A percentile compares a stretch with the other conserved stretches of the same genome.
phyloP scores from a whole-genome alignment of 1,284 basidiomycete species.

The Puccinia triticina region DNA sequence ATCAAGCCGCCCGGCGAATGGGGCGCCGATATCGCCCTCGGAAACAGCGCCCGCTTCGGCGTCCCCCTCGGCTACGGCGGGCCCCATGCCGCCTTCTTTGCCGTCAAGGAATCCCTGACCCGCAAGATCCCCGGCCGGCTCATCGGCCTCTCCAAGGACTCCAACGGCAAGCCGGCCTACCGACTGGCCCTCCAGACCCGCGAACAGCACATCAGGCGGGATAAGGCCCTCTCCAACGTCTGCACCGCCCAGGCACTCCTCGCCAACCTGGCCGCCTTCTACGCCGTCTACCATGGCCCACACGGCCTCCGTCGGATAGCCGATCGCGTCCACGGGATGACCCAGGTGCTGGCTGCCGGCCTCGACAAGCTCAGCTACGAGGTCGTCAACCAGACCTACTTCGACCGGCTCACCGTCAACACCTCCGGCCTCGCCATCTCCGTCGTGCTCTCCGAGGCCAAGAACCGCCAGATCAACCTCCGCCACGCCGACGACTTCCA shows the following conservation, averaged over 20 bases:
- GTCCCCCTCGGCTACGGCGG: constrained; percentile 88
- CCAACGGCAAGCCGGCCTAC: constrained; percentile 82
- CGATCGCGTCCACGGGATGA: constrained; percentile 84
- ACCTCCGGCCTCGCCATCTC: constrained; percentile 68
- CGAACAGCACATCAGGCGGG: constrained; percentile 61
- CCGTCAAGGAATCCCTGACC: constrained; percentile 88
- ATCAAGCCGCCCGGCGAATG: constrained; percentile 96
- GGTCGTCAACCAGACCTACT: constrained; percentile 69
- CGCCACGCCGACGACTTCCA: constrained; percentile 74
- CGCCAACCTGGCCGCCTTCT: constrained; percentile 97
- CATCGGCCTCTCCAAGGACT: constrained; percentile 86
- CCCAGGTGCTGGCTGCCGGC: constrained; percentile 73
- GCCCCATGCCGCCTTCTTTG: constrained; percentile 94
- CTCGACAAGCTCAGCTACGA: constrained; percentile 75
- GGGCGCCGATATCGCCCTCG: constrained; percentile 94
- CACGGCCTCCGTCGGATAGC: constrained; percentile 83
- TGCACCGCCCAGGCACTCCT: constrained; percentile 75
- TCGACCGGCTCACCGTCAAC: constrained; percentile 88
- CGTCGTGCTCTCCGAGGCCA: constrained; percentile 72
- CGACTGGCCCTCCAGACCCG: constrained; percentile 82
- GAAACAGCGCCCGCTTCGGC: constrained; percentile 93
- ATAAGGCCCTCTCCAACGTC: constrained; percentile 60
- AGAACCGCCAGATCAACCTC: constrained; percentile 77
- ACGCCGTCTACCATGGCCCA: constrained; percentile 94
- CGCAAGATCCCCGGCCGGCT: constrained; percentile 95